Evolutionary conservation across 495 filamentous ascomycete genomes (phyloP).

Genomic region (Penicillium robsamsonii): DNA sequence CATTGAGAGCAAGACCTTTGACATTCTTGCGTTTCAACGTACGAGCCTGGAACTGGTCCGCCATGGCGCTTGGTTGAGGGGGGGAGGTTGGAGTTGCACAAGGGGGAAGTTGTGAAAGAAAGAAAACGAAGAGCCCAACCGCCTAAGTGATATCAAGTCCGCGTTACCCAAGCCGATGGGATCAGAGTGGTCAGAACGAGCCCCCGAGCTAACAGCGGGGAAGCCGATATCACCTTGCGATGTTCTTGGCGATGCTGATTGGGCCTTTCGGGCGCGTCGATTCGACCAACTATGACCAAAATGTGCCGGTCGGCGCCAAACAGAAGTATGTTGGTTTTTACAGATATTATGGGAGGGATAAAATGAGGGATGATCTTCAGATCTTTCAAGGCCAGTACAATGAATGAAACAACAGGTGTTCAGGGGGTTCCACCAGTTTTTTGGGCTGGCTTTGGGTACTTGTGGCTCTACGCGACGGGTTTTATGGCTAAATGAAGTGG

Average conservation of each 20-base stretch:
- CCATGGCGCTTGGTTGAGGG: conserved; percentile 58
- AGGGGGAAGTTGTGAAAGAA: conserved; percentile 4
- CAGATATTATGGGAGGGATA: neutral
- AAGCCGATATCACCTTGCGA: conserved; percentile 35
- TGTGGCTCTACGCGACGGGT: neutral
- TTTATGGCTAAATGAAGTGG: neutral
- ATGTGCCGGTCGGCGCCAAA: conserved; percentile 26
- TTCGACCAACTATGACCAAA: conserved; percentile 23
- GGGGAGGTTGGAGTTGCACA: conserved; percentile 12
- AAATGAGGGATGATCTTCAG: conserved; percentile 5
- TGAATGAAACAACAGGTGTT: conserved; percentile 28
- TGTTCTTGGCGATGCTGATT: conserved; percentile 35
- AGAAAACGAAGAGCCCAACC: conserved; percentile 5
- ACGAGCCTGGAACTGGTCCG: conserved; percentile 80
- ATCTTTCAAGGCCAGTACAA: conserved; percentile 9
- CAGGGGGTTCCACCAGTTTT: conserved; percentile 23
- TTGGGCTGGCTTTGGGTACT: conserved; percentile 10
- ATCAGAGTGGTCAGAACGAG: conserved; percentile 18
- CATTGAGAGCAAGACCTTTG: conserved; percentile 85
- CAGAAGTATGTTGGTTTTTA: conserved; percentile 3
- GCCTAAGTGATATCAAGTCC: conserved; percentile 9
- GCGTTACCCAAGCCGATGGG: conserved; percentile 19
- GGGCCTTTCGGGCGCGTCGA: conserved; percentile 31
- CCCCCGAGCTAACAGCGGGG: conserved; percentile 32
- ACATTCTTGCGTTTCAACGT: conserved; percentile 98